Percentiles rank a stretch among this genome's conserved stretches.
These are phyloP conservation scores for Porogramme epimiltina DNA, from an alignment of 1,284 basidiomycete genomes.

Conservation along the genomic window DNA sequence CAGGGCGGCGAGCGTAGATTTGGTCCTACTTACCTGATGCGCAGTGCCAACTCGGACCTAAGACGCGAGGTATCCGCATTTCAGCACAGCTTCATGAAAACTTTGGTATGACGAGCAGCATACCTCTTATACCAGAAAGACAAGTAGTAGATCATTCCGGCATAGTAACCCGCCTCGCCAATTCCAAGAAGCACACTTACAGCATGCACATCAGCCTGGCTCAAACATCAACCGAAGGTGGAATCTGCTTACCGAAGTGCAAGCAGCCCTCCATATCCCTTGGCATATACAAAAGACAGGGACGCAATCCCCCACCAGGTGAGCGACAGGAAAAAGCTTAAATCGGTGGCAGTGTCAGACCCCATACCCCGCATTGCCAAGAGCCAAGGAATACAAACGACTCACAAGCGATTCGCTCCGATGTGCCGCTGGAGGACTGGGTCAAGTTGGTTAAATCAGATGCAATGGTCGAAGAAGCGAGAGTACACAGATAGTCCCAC, in stretches of 20 bases:
- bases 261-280: slow-evolving; percentile 50
- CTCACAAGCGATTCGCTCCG: slow-evolving; percentile 58
- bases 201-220: not conserved
- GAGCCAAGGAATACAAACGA: not conserved
- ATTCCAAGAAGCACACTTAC: slow-evolving; percentile 46
- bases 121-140: slow-evolving; percentile 48
- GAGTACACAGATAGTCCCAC: slow-evolving; percentile 25
- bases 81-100: not conserved
- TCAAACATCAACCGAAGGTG: not conserved
- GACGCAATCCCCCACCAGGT: slow-evolving; percentile 56
- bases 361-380: not conserved
- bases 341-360: not conserved
- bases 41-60: slow-evolving; percentile 52
- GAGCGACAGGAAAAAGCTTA: slow-evolving; percentile 54
- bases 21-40: slow-evolving; percentile 42
- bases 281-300: slow-evolving; percentile 54
- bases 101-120: no score
- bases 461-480: not conserved
- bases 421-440: slow-evolving; percentile 55
- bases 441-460: not conserved
- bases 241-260: slow-evolving; percentile 41
- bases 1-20: not conserved
- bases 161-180: slow-evolving; percentile 53
- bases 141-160: slow-evolving; percentile 59
- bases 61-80: not conserved